Evolutionary conservation across 257 asterid genomes (phyloP).

Genomic region (Euphrasia confusa): DNA sequence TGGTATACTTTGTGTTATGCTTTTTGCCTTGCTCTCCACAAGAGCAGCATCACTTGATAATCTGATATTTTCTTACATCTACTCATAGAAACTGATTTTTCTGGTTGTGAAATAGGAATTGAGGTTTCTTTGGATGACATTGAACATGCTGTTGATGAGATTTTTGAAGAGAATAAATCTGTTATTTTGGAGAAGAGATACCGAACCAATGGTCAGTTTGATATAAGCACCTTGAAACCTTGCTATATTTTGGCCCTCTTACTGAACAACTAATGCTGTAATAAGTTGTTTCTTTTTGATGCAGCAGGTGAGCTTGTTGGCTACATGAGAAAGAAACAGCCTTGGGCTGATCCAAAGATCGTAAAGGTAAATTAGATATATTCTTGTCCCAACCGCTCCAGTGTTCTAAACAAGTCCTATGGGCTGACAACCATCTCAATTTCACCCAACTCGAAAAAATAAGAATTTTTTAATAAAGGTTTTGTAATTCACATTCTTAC

Average conservation of each 20-base stretch:
- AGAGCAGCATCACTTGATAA: background rate
- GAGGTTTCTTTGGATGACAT: slow-evolving; percentile 75
- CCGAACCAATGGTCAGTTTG: slow-evolving; percentile 70
- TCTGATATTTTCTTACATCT: background rate
- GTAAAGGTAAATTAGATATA: slow-evolving; percentile 54
- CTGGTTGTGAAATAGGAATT: slow-evolving; percentile 42
- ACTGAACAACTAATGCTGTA: background rate
- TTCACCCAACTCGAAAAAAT: too few species aligned
- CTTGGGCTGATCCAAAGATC: slow-evolving; percentile 91
- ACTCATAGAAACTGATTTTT: background rate
- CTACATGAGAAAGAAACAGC: slow-evolving; percentile 74
- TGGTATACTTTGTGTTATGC: background rate
- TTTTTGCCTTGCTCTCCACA: background rate
- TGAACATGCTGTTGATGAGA: slow-evolving; percentile 50
- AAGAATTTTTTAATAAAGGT: too few species aligned
- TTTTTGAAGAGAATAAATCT: slow-evolving; percentile 61
- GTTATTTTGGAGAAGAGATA: slow-evolving; percentile 79
- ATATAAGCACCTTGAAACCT: background rate
- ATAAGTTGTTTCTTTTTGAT: background rate
- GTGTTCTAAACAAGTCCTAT: too few species aligned
- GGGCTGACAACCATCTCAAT: too few species aligned
- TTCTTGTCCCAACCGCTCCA: background rate
- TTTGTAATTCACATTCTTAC: too few species aligned
- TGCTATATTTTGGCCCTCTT: background rate
- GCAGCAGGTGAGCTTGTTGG: slow-evolving; percentile 87